Evolutionary conservation across 345 rosid genomes (phyloP).

Genomic region (Eucalyptus regnans): DNA sequence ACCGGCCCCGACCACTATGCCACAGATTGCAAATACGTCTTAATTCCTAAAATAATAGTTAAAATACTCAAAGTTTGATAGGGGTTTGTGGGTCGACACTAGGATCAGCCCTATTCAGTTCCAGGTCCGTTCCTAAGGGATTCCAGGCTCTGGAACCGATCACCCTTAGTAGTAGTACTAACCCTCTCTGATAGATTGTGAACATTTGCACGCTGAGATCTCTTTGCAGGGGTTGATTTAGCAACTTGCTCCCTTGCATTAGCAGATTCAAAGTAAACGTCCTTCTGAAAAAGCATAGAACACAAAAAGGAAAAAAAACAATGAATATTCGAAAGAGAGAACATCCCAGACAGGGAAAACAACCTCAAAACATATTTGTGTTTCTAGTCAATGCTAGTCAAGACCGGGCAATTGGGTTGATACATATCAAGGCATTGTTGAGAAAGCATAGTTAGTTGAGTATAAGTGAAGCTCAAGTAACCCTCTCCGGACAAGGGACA

Average conservation of each 20-base stretch:
- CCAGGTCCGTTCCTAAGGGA: not conserved
- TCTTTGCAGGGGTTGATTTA: not conserved
- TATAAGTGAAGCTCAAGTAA: not conserved
- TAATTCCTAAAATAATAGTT: not conserved
- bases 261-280: not conserved
- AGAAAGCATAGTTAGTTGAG: not conserved
- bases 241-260: not conserved
- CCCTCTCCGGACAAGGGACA: not conserved
- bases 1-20: not conserved
- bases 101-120: not conserved
- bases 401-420: not conserved
- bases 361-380: not conserved
- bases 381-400: not conserved
- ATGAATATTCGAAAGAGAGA: not conserved
- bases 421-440: not conserved
- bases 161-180: not conserved
- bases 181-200: not conserved
- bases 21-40: not conserved
- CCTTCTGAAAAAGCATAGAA: not conserved
- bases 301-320: not conserved
- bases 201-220: not conserved
- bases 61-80: not conserved
- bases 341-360: not conserved
- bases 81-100: not conserved
- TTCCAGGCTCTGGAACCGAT: not conserved